A percentile compares a stretch with the other conserved stretches of the same genome.
Conservation (phyloP, 2,329 filamentous ascomycete genomes). For the Pseudocercospora crystallina region DNA sequence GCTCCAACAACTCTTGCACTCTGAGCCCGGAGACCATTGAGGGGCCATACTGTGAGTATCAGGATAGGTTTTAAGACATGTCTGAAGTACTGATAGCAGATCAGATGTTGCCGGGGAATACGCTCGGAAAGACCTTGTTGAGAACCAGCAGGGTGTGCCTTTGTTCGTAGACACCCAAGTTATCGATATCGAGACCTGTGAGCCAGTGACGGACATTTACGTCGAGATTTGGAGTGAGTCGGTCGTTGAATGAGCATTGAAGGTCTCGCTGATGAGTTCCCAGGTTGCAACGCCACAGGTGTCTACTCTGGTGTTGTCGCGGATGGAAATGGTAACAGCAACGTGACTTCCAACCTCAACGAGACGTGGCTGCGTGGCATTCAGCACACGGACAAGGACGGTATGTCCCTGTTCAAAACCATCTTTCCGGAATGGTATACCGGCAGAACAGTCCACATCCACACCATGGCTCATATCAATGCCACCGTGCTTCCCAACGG, state of each 20-base stretch:
- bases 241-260: constrained; percentile 44
- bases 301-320: constrained; percentile 42
- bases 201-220: constrained; percentile 41
- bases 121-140: constrained; percentile 42
- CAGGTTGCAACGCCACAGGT: constrained; percentile 46
- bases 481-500: not conserved
- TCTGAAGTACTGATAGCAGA: too few relatives aligned
- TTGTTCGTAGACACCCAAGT: constrained; percentile 46
- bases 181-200: constrained; percentile 44
- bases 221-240: constrained; percentile 46
- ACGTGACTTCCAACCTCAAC: constrained; percentile 32
- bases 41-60: too few relatives aligned
- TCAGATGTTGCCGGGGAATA: constrained; percentile 39
- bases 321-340: constrained; percentile 37
- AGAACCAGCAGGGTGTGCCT: constrained; percentile 43
- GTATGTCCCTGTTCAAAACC: constrained; percentile 39
- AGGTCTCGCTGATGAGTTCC: not conserved
- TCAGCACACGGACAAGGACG: constrained; percentile 40
- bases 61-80: too few relatives aligned
- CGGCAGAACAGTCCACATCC: constrained; percentile 42
- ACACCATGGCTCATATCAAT: constrained; percentile 22
- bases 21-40: too few relatives aligned
- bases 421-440: constrained; percentile 47
- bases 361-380: constrained; percentile 42
- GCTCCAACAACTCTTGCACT: too few relatives aligned